A percentile compares a stretch with the other conserved stretches of the same genome.
phyloP scores from a whole-genome alignment of 2,329 filamentous ascomycete species.

The Tolypocladium guangdongense region DNA sequence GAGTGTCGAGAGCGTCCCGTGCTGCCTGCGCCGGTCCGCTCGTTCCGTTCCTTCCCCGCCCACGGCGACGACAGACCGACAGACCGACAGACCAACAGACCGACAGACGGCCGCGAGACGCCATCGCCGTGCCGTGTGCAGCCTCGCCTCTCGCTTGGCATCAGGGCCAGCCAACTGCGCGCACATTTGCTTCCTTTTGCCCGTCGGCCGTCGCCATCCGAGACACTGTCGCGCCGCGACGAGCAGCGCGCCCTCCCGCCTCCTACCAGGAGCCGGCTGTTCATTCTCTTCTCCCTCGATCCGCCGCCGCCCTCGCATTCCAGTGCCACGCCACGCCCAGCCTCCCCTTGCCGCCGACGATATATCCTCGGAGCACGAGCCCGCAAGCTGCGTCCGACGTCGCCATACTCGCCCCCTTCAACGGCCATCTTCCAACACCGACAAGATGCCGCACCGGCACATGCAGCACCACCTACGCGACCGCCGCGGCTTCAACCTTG shows the following conservation, averaged over 20 bases:
- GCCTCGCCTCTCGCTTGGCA: conserved; percentile 11
- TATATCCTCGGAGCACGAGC: not conserved
- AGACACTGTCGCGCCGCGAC: conserved; percentile 6
- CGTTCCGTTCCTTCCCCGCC: conserved; percentile 7
- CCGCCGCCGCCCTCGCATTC: conserved; percentile 15
- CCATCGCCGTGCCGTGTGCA: not conserved
- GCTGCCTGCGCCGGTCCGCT: conserved; percentile 3
- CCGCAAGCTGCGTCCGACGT: not conserved
- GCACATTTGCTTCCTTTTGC: conserved; percentile 2
- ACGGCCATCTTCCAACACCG: not conserved
- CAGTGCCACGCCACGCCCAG: conserved; percentile 5
- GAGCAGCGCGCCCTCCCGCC: conserved; percentile 9
- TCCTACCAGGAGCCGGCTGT: too few relatives aligned
- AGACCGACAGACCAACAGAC: not conserved
- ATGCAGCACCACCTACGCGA: conserved; percentile 15
- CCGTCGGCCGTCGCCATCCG: not conserved
- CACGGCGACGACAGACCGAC: not conserved
- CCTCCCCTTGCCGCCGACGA: not conserved
- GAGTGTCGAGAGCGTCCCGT: conserved; percentile 3
- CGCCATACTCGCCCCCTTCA: not conserved
- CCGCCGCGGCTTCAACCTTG: conserved; percentile 1
- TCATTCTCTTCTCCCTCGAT: conserved; percentile 16
- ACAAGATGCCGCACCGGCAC: conserved; percentile 18
- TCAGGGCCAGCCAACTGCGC: conserved; percentile 16
- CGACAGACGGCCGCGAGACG: not conserved